phyloP scores from a whole-genome alignment of 139 green algal species.

The Chlorella sp. region DNA sequence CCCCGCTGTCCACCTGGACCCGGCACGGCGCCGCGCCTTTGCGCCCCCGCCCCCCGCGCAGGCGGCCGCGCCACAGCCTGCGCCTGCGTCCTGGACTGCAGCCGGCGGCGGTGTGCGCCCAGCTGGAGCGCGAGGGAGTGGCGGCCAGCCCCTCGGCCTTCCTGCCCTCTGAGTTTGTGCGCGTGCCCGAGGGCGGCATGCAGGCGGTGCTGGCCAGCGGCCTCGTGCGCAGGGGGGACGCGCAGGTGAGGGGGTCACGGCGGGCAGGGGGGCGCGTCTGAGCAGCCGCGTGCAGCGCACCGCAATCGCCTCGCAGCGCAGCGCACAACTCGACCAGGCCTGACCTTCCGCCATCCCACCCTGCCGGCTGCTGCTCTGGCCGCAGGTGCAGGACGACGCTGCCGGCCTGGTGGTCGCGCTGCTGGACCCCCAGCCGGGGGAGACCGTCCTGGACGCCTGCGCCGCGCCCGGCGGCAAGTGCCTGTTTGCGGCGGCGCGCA shows the following conservation, averaged over 20 bases:
- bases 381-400: constrained; percentile 79
- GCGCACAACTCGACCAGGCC: neutral
- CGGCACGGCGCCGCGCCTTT: constrained; percentile 4
- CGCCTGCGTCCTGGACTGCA: constrained; percentile 21
- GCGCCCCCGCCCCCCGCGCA: constrained; percentile 2
- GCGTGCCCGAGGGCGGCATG: constrained; percentile 59
- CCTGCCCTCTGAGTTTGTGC: constrained; percentile 75
- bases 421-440: constrained; percentile 77
- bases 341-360: neutral
- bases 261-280: neutral
- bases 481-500: constrained; percentile 73
- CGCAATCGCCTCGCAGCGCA: neutral
- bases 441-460: constrained; percentile 85
- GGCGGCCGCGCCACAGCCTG: constrained; percentile 37
- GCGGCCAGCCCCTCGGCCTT: constrained; percentile 35
- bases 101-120: constrained; percentile 20
- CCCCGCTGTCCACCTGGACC: too few relatives aligned
- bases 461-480: constrained; percentile 90
- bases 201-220: constrained; percentile 59
- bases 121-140: constrained; percentile 38
- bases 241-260: constrained; percentile 7
- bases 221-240: constrained; percentile 34
- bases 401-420: constrained; percentile 82
- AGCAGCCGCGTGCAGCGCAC: neutral
- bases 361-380: neutral